Evolutionary conservation across 2,329 filamentous ascomycete species (phyloP).

Genomic region (Zymoseptoria pseudotritici): DNA sequence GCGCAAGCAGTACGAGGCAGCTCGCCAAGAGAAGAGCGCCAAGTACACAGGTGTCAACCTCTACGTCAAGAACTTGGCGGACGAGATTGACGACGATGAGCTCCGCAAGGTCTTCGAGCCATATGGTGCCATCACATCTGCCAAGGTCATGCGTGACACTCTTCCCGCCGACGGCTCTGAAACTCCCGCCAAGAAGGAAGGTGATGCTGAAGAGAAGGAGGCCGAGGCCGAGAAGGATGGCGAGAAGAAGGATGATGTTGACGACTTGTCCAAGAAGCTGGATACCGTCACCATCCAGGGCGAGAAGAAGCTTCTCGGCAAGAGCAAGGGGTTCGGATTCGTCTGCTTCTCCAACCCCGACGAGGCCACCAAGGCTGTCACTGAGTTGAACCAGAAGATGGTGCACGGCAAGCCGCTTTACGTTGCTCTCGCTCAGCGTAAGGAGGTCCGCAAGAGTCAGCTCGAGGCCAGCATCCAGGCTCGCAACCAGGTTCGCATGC

Average conservation of each 20-base stretch:
- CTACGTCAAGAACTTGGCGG: conserved; percentile 98
- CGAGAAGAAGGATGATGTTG: conserved; percentile 50
- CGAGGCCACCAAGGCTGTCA: conserved; percentile 96
- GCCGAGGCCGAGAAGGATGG: conserved; percentile 53
- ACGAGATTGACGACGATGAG: conserved; percentile 97
- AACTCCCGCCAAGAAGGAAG: conserved; percentile 34
- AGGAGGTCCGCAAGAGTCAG: conserved; percentile 98
- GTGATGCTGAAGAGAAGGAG: conserved; percentile 38
- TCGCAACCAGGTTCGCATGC: conserved; percentile 96
- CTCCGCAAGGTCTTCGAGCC: conserved; percentile 86
- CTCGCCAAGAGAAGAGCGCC: conserved; percentile 93
- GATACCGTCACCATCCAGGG: conserved; percentile 48
- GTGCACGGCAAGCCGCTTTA: conserved; percentile 93
- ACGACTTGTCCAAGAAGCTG: conserved; percentile 43
- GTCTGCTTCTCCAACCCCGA: conserved; percentile 99
- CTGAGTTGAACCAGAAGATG: conserved; percentile 99
- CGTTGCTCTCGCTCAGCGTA: conserved; percentile 95
- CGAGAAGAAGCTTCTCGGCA: conserved; percentile 66
- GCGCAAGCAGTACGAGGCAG: conserved; percentile 96
- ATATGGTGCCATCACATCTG: conserved; percentile 92
- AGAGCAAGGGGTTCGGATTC: conserved; percentile 99
- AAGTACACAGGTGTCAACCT: conserved; percentile 99
- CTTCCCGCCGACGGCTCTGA: conserved; percentile 43
- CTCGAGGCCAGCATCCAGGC: conserved; percentile 99
- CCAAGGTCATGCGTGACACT: conserved; percentile 96